A percentile compares a stretch with the other conserved stretches of the same genome.
Evolutionary conservation across 78 protist genomes (phyloP).

Genomic region (Dictyostelium capitatum): DNA sequence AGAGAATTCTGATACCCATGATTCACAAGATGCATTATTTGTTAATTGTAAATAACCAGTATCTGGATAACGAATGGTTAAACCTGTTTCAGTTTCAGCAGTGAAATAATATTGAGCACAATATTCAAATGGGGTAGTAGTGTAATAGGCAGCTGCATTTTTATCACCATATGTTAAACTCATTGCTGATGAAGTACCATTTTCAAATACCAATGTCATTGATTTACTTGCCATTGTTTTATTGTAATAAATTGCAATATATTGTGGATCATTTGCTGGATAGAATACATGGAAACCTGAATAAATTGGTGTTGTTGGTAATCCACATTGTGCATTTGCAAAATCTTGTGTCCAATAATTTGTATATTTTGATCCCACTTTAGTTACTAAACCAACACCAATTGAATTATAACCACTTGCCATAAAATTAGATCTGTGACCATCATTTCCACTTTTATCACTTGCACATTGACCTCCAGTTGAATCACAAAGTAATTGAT

Average conservation of each 20-base stretch:
- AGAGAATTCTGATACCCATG: background rate
- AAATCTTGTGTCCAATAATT: conserved; percentile 9
- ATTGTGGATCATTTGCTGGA: background rate
- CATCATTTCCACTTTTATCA: background rate
- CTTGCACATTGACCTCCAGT: background rate
- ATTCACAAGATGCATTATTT: background rate
- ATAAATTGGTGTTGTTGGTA: conserved; percentile 14
- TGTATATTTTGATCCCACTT: background rate
- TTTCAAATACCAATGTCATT: background rate
- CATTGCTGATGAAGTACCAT: background rate
- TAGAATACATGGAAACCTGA: background rate
- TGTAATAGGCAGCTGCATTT: background rate
- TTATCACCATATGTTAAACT: background rate
- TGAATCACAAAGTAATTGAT: conserved; percentile 7
- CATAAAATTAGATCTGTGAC: background rate
- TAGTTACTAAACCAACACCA: background rate
- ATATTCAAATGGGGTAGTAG: background rate
- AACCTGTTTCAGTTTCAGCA: background rate
- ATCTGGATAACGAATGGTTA: conserved; percentile 1
- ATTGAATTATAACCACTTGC: too few relatives aligned
- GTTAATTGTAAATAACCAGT: background rate
- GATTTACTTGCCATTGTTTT: too few relatives aligned
- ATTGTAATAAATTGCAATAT: background rate
- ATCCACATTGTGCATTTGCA: background rate
- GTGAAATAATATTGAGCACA: background rate